phyloP scores from a whole-genome alignment of 2,329 filamentous ascomycete species.

The Calonectria fujianensis region DNA sequence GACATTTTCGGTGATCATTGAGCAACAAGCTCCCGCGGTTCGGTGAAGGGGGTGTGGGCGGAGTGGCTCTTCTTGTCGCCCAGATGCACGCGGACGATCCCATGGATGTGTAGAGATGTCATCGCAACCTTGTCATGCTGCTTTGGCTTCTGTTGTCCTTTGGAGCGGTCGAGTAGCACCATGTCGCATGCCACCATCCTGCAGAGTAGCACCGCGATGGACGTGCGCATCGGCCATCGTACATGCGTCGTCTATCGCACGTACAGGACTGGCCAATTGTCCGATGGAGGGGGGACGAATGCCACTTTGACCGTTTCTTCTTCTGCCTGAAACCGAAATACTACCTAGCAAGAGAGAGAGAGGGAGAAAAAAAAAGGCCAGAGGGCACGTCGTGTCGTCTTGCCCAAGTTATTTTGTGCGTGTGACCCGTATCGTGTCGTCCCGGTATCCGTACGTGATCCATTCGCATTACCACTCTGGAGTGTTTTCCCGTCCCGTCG shows the following conservation, averaged over 20 bases:
- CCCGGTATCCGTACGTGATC: constrained; percentile 23
- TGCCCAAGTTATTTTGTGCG: constrained; percentile 11
- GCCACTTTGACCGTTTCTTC: not conserved
- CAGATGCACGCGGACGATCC: constrained; percentile 40
- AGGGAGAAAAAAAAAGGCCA: not conserved
- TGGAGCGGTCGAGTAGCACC: constrained; percentile 24
- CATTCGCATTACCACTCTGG: constrained; percentile 24
- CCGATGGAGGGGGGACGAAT: constrained; percentile 28
- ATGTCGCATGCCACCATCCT: constrained; percentile 32
- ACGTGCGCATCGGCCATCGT: constrained; percentile 40
- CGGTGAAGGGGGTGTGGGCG: constrained; percentile 23
- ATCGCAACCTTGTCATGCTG: constrained; percentile 30
- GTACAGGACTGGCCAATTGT: constrained; percentile 39
- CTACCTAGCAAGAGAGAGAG: not conserved
- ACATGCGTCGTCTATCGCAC: constrained; percentile 43
- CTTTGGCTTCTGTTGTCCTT: constrained; percentile 31
- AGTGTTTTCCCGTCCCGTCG: constrained; percentile 23
- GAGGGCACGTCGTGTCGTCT: constrained; percentile 16
- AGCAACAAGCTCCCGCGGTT: constrained; percentile 20
- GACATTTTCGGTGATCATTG: constrained; percentile 18
- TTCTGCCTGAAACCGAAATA: constrained; percentile 11
- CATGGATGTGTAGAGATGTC: constrained; percentile 38
- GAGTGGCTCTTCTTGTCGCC: not conserved
- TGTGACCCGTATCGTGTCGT: constrained; percentile 16
- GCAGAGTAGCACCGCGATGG: constrained; percentile 28